phyloP scores from a whole-genome alignment of 1,284 basidiomycete species.

The Moesziomyces antarcticus region DNA sequence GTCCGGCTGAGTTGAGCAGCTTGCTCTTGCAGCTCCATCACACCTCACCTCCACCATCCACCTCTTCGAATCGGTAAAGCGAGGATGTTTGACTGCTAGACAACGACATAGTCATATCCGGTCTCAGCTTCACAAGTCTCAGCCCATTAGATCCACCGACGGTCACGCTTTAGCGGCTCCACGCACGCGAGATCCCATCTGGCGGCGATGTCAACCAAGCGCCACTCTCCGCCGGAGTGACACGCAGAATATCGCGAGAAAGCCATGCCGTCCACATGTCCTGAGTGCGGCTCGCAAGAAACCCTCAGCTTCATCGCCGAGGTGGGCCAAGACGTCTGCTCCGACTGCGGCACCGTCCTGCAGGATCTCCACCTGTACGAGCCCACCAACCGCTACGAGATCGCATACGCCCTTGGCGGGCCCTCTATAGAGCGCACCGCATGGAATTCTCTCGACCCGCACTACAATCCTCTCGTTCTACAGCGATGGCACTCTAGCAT shows the following conservation, averaged over 20 bases:
- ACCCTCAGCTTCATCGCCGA: slow-evolving; percentile 14
- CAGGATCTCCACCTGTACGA: slow-evolving; percentile 30
- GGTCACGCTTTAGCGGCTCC: too few relatives aligned
- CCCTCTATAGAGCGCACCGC: slow-evolving; percentile 3
- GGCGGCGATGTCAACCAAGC: neutral
- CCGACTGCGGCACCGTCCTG: slow-evolving; percentile 19
- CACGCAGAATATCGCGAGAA: neutral
- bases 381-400: slow-evolving; percentile 14
- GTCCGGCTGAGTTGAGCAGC: too few relatives aligned
- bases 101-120: too few relatives aligned
- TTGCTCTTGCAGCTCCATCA: neutral
- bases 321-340: slow-evolving; percentile 24
- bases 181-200: neutral
- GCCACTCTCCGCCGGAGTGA: neutral
- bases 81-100: neutral
- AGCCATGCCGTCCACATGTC: slow-evolving; percentile 19
- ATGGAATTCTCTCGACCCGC: neutral
- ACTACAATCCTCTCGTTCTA: neutral
- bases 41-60: neutral
- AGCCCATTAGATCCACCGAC: neutral
- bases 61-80: neutral
- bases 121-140: too few relatives aligned
- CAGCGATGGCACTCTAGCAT: neutral
- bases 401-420: slow-evolving; percentile 24
- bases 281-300: slow-evolving; percentile 20